Evolutionary conservation across 768 basidiomycete species (phyloP), one percentile per base, ranked within the genome.

Genomic region (Mycena vitilis): DNA sequence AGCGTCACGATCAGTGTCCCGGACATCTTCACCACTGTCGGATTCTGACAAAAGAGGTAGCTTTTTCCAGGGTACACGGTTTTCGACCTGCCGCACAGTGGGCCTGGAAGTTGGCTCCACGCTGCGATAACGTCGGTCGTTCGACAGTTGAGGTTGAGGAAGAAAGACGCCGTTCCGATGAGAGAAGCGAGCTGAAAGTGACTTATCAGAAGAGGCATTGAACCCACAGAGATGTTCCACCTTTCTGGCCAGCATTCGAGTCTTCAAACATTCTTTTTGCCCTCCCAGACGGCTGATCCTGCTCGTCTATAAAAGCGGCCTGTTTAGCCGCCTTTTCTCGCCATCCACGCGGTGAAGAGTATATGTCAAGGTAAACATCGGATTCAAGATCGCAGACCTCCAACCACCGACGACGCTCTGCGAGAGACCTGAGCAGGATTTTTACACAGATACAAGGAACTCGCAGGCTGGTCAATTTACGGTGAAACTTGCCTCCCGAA

Each of bases 211-310:
- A 15, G 25, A 56, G 15, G 10, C 10, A 11, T 40, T 40, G 4
- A 13, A 6, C 60, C 25, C 16, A 42, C 7, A 45, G 3, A 44
- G 4, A 25, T 15, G 72, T 75, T 40, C 2, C 8, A 68, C 66
- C 52, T 52, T 64, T 23, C 34, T 61, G 49, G 54, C 52, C 57
- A 47, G 56, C 22, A 70, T 47, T 9, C 56, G 76, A 58, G 65
- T 78, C 78, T 63, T 76, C 73, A 34, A 92, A 86, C 68, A 95
- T 78, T 65, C 79, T 80, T 68, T 82, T 79, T 15, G 87, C 88
- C 71, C 96, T 85, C 30, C 85, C 85, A 2, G 95, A 95, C 25
- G 83, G 75, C 30, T 74, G 75, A 76, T 98, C 96, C 77, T 98
- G 93, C 58, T 82, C 82, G 18, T 81, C 79, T 30, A 98, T 77